Conservation (phyloP, 2,329 filamentous ascomycete genomes). For the Pseudocercospora crystallina region DNA sequence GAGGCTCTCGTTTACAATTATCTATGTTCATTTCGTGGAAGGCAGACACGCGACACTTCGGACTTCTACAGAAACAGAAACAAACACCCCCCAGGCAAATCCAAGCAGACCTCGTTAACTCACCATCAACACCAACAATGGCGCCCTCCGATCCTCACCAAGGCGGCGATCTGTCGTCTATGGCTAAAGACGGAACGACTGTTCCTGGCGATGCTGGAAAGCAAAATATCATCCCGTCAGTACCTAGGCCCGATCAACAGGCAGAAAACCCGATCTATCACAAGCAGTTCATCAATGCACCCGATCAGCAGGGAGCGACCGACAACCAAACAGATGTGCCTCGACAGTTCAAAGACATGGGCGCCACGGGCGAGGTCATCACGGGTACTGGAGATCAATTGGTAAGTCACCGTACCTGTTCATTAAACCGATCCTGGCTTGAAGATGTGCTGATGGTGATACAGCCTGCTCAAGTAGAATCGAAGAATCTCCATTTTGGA, state of each 20-base stretch:
- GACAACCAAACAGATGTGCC: constrained; percentile 53
- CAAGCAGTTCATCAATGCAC: constrained; percentile 38
- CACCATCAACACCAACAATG: no score
- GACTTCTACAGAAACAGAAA: no score
- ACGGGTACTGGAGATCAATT: constrained; percentile 38
- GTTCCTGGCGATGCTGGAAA: constrained; percentile 50
- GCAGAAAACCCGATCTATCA: constrained; percentile 35
- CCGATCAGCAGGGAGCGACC: constrained; percentile 43
- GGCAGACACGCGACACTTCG: no score
- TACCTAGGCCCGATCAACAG: constrained; percentile 49
- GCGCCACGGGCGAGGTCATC: constrained; percentile 37
- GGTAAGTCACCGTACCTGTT: background rate
- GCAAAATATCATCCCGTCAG: constrained; percentile 48
- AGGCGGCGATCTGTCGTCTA: constrained; percentile 22
- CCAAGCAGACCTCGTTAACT: no score
- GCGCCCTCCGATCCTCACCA: no score
- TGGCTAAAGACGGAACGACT: constrained; percentile 37
- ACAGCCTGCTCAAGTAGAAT: background rate
- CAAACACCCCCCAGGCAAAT: no score
- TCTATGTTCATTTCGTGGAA: no score
- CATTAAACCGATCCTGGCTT: background rate
- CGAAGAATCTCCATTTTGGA: no score
- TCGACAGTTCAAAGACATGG: constrained; percentile 33
- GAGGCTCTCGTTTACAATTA: no score
- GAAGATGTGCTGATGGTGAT: background rate